Evolutionary conservation across 805 yeast genomes (phyloP).

Genomic region (Wickerhamomyces canadensis): DNA sequence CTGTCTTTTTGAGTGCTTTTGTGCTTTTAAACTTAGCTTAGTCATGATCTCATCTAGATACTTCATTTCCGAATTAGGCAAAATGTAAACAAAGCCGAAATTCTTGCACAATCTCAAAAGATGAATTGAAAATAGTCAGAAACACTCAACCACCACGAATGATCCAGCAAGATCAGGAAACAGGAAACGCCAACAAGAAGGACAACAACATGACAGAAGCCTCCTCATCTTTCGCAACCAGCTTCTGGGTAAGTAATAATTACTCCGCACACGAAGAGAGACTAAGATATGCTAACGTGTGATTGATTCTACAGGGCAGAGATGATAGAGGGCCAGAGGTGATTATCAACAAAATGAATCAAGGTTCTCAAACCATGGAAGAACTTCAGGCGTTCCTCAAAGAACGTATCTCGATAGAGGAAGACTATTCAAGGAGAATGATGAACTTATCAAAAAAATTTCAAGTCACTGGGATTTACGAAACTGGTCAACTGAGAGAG

Average conservation of each 20-base stretch:
- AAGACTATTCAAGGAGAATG: slow-evolving; percentile 60
- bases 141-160: too few relatives aligned
- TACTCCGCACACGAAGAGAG: slow-evolving; percentile 1
- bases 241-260: slow-evolving; percentile 39
- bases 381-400: slow-evolving; percentile 43
- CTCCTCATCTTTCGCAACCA: slow-evolving; percentile 33
- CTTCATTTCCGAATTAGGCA: slow-evolving; percentile 18
- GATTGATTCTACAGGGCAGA: slow-evolving; percentile 40
- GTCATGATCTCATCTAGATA: too few relatives aligned
- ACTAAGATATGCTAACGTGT: slow-evolving; percentile 15
- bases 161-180: too few relatives aligned
- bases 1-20: background rate
- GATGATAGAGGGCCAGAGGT: slow-evolving; percentile 56
- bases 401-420: slow-evolving; percentile 60
- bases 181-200: too few relatives aligned
- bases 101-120: background rate
- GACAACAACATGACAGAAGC: too few relatives aligned
- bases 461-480: slow-evolving; percentile 44
- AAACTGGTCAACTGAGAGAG: slow-evolving; percentile 52
- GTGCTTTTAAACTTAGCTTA: too few relatives aligned
- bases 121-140: background rate
- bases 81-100: slow-evolving; percentile 14
- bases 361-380: slow-evolving; percentile 54
- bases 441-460: slow-evolving; percentile 41
- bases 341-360: slow-evolving; percentile 50